phyloP scores from a whole-genome alignment of 2,329 filamentous ascomycete species.

The Ceratocystis cubensis region DNA sequence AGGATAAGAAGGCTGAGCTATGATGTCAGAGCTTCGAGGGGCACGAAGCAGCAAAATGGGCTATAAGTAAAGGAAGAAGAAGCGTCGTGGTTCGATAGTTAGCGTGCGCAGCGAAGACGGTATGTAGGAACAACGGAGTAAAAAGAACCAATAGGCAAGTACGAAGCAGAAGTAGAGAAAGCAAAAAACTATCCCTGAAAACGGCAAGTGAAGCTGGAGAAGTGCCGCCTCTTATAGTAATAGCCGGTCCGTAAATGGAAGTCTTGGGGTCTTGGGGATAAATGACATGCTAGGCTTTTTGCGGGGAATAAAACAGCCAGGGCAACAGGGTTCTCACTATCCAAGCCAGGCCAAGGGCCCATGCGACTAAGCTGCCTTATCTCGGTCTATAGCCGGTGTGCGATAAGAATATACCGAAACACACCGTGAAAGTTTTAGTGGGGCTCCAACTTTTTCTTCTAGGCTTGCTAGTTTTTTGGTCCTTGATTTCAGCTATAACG shows the following conservation, averaged over 20 bases:
- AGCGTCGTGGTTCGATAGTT: background rate
- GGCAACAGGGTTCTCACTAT: slow-evolving; percentile 8
- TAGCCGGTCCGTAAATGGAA: slow-evolving; percentile 1
- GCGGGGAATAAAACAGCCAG: slow-evolving; percentile 21
- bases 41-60: background rate
- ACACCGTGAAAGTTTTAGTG: slow-evolving; percentile 20
- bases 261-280: background rate
- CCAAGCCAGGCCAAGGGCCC: too few relatives aligned
- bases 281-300: background rate
- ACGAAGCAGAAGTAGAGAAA: too few relatives aligned
- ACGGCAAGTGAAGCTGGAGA: background rate
- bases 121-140: background rate
- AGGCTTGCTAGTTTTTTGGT: background rate
- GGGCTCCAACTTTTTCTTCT: slow-evolving; percentile 20
- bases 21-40: slow-evolving; percentile 5
- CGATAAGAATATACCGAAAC: slow-evolving; percentile 20
- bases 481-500: background rate
- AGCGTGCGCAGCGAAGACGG: background rate
- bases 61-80: background rate
- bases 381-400: slow-evolving; percentile 12
- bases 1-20: background rate
- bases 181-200: background rate
- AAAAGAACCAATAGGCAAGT: too few relatives aligned
- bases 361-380: slow-evolving; percentile 3
- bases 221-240: background rate